phyloP scores from a whole-genome alignment of 1,139 yeast genomes.

The Lodderomyces oxycetoniae region DNA sequence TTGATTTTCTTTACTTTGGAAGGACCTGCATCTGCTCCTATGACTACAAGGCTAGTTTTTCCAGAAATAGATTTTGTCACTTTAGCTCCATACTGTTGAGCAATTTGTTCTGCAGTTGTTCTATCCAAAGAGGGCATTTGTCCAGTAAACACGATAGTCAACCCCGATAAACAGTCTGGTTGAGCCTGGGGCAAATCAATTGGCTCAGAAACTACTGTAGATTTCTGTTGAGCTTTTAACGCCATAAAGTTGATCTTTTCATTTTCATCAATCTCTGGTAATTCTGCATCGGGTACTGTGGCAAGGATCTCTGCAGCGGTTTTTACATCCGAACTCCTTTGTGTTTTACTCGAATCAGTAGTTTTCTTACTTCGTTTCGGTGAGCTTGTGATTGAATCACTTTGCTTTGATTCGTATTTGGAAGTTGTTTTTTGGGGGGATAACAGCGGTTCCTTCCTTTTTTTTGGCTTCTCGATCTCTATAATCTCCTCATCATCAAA shows the following conservation, averaged over 20 bases:
- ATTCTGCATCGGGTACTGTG: slow-evolving; percentile 61
- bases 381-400: slow-evolving; percentile 5
- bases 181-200: slow-evolving; percentile 66
- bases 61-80: slow-evolving; percentile 85
- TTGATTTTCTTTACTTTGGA: slow-evolving; percentile 82
- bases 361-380: slow-evolving; percentile 2
- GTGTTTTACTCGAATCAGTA: slow-evolving; percentile 1
- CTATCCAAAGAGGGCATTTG: slow-evolving; percentile 76
- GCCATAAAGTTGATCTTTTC: slow-evolving; percentile 53
- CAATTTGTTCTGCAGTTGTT: slow-evolving; percentile 67
- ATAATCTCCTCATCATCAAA: slow-evolving; percentile 11
- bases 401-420: slow-evolving; percentile 5
- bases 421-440: slow-evolving; percentile 8
- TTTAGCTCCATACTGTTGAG: slow-evolving; percentile 88
- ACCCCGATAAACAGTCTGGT: slow-evolving; percentile 77
- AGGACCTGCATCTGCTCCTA: slow-evolving; percentile 97
- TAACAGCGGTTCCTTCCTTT: slow-evolving; percentile 6
- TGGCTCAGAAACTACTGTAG: slow-evolving; percentile 14
- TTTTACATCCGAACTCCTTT: slow-evolving; percentile 6
- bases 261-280: slow-evolving; percentile 52
- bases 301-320: slow-evolving; percentile 1
- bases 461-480: slow-evolving; percentile 13
- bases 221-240: slow-evolving; percentile 9
- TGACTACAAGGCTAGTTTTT: slow-evolving; percentile 81
- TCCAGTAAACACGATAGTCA: slow-evolving; percentile 93